These are phyloP conservation scores for Lepiota subincarnata DNA, from an alignment of 768 basidiomycete genomes.

Conservation along the genomic window DNA sequence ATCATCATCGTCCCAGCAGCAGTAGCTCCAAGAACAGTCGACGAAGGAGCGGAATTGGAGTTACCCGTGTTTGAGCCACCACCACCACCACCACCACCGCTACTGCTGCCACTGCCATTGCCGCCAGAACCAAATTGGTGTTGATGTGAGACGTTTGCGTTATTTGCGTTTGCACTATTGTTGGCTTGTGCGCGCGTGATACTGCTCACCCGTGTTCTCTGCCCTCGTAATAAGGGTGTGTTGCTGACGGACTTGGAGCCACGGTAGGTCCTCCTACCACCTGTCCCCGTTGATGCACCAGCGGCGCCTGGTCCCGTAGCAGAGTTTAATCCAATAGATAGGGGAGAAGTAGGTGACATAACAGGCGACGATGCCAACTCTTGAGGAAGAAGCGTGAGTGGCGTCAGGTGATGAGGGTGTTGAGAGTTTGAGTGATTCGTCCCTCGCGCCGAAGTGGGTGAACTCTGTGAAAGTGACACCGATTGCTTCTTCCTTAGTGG, in stretches of 20 bases:
- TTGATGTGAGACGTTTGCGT: too few species aligned
- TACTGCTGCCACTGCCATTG: too few species aligned
- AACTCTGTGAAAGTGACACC: background rate
- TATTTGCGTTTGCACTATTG: background rate
- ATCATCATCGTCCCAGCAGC: slow-evolving; percentile 2
- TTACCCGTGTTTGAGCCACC: too few species aligned
- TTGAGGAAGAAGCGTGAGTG: slow-evolving; percentile 1
- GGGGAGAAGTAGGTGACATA: slow-evolving; percentile 6
- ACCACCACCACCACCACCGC: too few species aligned
- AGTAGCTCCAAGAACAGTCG: background rate
- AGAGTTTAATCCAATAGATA: background rate
- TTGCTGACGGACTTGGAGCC: slow-evolving; percentile 7
- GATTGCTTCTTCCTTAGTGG: slow-evolving; percentile 7
- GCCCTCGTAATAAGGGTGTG: slow-evolving; percentile 6
- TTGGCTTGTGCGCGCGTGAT: background rate
- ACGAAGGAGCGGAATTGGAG: background rate
- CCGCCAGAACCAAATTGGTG: too few species aligned
- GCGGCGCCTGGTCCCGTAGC: background rate
- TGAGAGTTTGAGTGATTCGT: background rate
- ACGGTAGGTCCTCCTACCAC: background rate
- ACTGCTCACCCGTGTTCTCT: background rate
- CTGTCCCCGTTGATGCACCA: too few species aligned
- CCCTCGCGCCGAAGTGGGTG: background rate
- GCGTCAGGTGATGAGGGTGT: background rate
- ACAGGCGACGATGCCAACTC: slow-evolving; percentile 1